These are phyloP conservation scores for Arthrobotrys megalospora DNA, from an alignment of 2,329 filamentous ascomycete species.

Conservation along the genomic window DNA sequence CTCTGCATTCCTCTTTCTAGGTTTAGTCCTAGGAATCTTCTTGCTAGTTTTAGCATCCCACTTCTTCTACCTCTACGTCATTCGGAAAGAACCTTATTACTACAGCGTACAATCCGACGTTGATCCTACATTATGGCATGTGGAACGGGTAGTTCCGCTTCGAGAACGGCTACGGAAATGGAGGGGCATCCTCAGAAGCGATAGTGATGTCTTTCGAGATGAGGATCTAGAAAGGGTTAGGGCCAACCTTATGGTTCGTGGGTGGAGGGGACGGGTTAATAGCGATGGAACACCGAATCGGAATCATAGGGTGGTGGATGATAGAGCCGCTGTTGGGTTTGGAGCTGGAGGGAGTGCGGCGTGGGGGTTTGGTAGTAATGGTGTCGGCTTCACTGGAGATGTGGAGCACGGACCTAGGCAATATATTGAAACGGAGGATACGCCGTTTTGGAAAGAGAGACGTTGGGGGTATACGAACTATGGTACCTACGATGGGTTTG, in stretches of 20 bases:
- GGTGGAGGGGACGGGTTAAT: slow-evolving; percentile 55
- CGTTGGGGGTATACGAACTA: slow-evolving; percentile 53
- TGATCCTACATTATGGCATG: slow-evolving; percentile 59
- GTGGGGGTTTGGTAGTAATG: slow-evolving; percentile 28
- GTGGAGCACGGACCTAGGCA: slow-evolving; percentile 44
- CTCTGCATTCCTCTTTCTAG: slow-evolving; percentile 53
- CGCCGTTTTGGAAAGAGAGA: slow-evolving; percentile 58
- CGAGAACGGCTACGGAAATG: slow-evolving; percentile 50
- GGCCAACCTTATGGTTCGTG: slow-evolving; percentile 36
- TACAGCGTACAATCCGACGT: slow-evolving; percentile 58
- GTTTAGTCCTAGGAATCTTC: slow-evolving; percentile 51
- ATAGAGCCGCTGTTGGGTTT: slow-evolving; percentile 51
- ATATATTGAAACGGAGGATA: slow-evolving; percentile 57
- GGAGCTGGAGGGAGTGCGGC: slow-evolving; percentile 32
- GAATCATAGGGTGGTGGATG: slow-evolving; percentile 50
- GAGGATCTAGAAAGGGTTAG: slow-evolving; percentile 58
- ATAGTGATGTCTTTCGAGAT: slow-evolving; percentile 55
- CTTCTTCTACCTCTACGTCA: slow-evolving; percentile 58
- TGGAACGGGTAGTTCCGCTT: slow-evolving; percentile 55
- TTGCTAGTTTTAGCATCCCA: slow-evolving; percentile 49
- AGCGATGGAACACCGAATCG: slow-evolving; percentile 53
- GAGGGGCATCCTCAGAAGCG: slow-evolving; percentile 25
- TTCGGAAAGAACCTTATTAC: slow-evolving; percentile 51
- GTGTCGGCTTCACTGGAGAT: slow-evolving; percentile 7
- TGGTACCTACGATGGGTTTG: slow-evolving; percentile 48